These are phyloP conservation scores for Prunus padus DNA, from an alignment of 306 rosid species.

Conservation along the genomic window DNA sequence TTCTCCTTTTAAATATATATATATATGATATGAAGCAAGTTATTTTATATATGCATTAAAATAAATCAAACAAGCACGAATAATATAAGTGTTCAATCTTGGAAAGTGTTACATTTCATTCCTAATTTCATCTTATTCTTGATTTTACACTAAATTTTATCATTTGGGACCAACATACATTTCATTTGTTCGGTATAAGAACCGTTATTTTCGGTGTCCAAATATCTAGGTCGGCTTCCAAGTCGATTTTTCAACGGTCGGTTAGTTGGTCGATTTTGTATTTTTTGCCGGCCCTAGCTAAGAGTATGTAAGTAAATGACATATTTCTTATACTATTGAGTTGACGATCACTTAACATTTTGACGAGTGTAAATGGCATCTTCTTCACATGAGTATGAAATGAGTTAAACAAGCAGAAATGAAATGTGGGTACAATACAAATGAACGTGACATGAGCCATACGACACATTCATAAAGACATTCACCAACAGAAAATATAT, in stretches of 20 bases:
- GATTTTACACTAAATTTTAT: too few relatives aligned
- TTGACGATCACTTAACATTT: too few relatives aligned
- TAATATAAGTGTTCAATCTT: not conserved
- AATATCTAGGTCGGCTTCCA: too few relatives aligned
- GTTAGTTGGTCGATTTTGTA: too few relatives aligned
- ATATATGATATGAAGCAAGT: too few relatives aligned
- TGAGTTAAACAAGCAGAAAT: not conserved
- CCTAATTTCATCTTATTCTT: not conserved
- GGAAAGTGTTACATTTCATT: not conserved
- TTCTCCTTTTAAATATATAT: not conserved
- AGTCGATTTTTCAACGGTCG: too few relatives aligned
- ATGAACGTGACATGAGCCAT: not conserved
- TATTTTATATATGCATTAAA: too few relatives aligned
- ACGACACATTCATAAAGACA: not conserved
- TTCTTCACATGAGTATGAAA: not conserved
- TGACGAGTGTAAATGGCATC: too few relatives aligned
- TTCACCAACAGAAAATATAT: not conserved
- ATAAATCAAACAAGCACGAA: not conserved
- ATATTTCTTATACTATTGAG: not conserved
- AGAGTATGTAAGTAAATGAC: too few relatives aligned
- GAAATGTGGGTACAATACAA: not conserved
- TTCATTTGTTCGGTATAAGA: too few relatives aligned
- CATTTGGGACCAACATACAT: fast-evolving
- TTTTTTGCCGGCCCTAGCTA: too few relatives aligned
- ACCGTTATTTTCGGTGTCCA: fast-evolving